A percentile compares a stretch with the other conserved stretches of the same genome.
phyloP scores from a whole-genome alignment of 2,329 filamentous ascomycete genomes.

The Purpureocillium takamizusanense region DNA sequence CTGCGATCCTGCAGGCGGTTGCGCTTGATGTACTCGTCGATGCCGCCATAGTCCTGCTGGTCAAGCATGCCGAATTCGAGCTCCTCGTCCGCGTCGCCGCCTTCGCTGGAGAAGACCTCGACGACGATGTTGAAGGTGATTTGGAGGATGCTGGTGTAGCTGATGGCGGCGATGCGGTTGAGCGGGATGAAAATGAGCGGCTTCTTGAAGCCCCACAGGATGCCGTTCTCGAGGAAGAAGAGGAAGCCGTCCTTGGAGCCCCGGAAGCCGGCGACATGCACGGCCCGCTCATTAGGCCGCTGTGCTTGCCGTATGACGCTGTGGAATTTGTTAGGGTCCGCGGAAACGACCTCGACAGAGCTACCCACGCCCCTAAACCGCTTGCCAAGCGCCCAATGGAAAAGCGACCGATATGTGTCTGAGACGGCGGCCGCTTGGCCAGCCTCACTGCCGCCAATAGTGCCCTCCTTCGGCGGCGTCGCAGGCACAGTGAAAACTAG shows the following conservation, averaged over 20 bases:
- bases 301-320: slow-evolving; percentile 47
- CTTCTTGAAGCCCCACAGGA: slow-evolving; percentile 64
- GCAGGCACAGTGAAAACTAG: slow-evolving; percentile 56
- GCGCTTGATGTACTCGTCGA: slow-evolving; percentile 54
- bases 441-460: slow-evolving; percentile 41
- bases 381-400: slow-evolving; percentile 51
- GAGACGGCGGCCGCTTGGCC: slow-evolving; percentile 42
- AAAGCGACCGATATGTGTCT: slow-evolving; percentile 48
- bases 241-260: slow-evolving; percentile 61
- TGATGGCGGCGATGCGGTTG: slow-evolving; percentile 51
- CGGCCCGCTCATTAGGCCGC: slow-evolving; percentile 51
- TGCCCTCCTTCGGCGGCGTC: slow-evolving; percentile 50
- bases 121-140: slow-evolving; percentile 61
- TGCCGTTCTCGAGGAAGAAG: slow-evolving; percentile 58
- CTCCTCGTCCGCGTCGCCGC: slow-evolving; percentile 46
- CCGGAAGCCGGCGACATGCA: slow-evolving; percentile 57
- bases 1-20: slow-evolving; percentile 57
- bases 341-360: slow-evolving; percentile 36
- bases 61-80: slow-evolving; percentile 62
- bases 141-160: slow-evolving; percentile 58
- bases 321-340: slow-evolving; percentile 48
- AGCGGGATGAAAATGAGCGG: slow-evolving; percentile 56
- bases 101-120: slow-evolving; percentile 43
- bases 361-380: slow-evolving; percentile 41
- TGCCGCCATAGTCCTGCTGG: slow-evolving; percentile 56